phyloP scores from a whole-genome alignment of 768 basidiomycete species.

The Mycena venus region DNA sequence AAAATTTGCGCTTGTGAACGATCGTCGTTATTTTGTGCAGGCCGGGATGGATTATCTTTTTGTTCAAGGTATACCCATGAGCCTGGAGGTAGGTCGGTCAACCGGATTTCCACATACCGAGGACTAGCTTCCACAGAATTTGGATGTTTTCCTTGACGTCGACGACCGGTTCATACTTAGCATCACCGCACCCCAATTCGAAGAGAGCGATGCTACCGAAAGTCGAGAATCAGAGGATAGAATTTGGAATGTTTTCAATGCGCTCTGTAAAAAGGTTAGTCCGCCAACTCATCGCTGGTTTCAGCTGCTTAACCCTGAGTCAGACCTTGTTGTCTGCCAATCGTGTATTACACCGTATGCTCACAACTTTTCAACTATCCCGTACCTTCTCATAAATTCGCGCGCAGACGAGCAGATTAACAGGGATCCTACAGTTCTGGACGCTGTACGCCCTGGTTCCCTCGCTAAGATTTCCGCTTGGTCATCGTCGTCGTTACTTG shows the following conservation, averaged over 20 bases:
- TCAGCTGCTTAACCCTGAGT: not conserved
- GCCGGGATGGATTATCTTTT: not conserved
- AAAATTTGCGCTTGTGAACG: too few relatives aligned
- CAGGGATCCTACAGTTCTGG: not conserved
- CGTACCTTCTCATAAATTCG: too few relatives aligned
- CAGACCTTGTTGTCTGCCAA: not conserved
- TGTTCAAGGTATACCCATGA: not conserved
- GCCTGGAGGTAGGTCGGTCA: not conserved
- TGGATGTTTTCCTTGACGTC: not conserved
- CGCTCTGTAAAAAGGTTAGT: not conserved
- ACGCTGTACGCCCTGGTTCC: not conserved
- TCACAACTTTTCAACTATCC: not conserved
- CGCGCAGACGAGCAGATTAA: too few relatives aligned
- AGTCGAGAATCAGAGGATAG: too few relatives aligned
- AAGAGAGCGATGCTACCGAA: not conserved
- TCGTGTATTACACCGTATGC: not conserved
- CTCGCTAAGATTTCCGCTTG: too few relatives aligned
- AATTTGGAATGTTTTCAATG: not conserved
- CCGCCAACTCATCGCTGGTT: not conserved
- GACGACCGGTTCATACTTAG: not conserved
- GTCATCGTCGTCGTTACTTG: too few relatives aligned
- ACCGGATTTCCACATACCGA: not conserved
- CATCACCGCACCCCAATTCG: not conserved
- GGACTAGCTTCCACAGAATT: not conserved
- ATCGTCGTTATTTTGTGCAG: too few relatives aligned